Evolutionary conservation across 352 stramenopile species (phyloP).

Genomic region (Pythium dissotocum): DNA sequence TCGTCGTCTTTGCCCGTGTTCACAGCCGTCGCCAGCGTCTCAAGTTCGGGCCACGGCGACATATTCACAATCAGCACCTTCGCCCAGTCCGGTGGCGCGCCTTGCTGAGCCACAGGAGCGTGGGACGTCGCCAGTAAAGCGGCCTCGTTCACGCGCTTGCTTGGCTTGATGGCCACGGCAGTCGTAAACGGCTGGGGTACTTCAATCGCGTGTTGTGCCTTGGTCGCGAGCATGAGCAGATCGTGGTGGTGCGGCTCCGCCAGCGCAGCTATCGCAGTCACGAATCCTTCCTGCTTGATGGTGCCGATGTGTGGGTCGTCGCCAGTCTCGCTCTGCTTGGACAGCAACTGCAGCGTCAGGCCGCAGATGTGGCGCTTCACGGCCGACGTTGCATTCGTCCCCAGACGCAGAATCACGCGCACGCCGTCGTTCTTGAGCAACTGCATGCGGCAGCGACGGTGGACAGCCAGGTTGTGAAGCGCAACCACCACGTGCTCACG

Average conservation of each 20-base stretch:
- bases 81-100: slow-evolving; percentile 54
- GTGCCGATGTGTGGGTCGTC: slow-evolving; percentile 47
- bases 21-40: slow-evolving; percentile 22
- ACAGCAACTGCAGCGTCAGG: slow-evolving; percentile 59
- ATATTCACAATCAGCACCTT: slow-evolving; percentile 57
- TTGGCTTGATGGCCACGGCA: slow-evolving; percentile 2
- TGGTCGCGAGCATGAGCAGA: slow-evolving; percentile 39
- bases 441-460: slow-evolving; percentile 57
- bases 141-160: slow-evolving; percentile 24
- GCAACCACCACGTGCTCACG: slow-evolving; percentile 69
- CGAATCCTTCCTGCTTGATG: slow-evolving; percentile 72
- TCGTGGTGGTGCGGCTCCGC: slow-evolving; percentile 65
- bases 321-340: slow-evolving; percentile 36
- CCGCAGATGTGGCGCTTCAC: slow-evolving; percentile 71
- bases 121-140: slow-evolving; percentile 26
- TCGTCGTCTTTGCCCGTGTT: slow-evolving; percentile 25
- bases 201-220: slow-evolving; percentile 22
- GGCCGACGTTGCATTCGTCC: slow-evolving; percentile 36
- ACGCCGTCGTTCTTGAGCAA: slow-evolving; percentile 80
- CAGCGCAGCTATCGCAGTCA: slow-evolving; percentile 57
- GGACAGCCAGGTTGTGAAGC: slow-evolving; percentile 62
- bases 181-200: slow-evolving; percentile 24
- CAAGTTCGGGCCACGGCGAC: slow-evolving; percentile 49
- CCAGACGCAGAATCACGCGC: slow-evolving; percentile 62
- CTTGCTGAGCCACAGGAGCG: slow-evolving; percentile 44